Conservation (phyloP, 2,329 filamentous ascomycete genomes). For the Paracoccidioides brasiliensis region DNA sequence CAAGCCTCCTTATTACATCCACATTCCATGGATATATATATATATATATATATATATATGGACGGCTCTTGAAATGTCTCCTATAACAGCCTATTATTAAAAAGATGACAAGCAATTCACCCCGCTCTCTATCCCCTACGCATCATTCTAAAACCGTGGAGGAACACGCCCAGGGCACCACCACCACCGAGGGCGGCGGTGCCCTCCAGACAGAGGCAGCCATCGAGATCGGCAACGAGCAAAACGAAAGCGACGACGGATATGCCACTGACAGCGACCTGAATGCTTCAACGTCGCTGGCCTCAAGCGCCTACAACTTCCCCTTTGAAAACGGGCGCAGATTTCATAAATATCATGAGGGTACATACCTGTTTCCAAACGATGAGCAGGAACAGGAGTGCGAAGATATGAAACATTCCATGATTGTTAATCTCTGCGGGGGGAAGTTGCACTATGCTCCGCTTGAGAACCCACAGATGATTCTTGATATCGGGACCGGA, state of each 20-base stretch:
- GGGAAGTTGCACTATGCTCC: constrained; percentile 21
- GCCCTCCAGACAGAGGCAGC: not conserved
- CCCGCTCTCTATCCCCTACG: not conserved
- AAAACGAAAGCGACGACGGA: not conserved
- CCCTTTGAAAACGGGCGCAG: not conserved
- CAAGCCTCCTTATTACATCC: too few species aligned
- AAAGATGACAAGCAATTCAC: not conserved
- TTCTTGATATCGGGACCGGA: constrained; percentile 39
- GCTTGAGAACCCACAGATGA: constrained; percentile 26
- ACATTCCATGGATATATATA: too few species aligned
- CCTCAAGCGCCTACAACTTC: not conserved
- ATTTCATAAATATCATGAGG: not conserved
- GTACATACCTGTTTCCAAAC: not conserved
- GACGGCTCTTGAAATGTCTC: not conserved
- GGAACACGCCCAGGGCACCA: not conserved
- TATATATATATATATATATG: too few species aligned
- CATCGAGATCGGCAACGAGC: not conserved
- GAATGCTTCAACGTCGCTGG: not conserved
- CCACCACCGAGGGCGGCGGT: not conserved
- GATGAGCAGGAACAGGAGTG: constrained; percentile 2
- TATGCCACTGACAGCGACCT: not conserved
- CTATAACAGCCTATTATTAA: not conserved
- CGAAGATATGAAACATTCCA: constrained; percentile 2
- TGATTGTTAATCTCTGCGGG: not conserved
- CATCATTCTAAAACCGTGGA: not conserved